Percentiles rank a stretch among this genome's conserved stretches.
These are phyloP conservation scores for Diplodia seriata DNA, from an alignment of 2,329 filamentous ascomycete genomes.

Conservation along the genomic window DNA sequence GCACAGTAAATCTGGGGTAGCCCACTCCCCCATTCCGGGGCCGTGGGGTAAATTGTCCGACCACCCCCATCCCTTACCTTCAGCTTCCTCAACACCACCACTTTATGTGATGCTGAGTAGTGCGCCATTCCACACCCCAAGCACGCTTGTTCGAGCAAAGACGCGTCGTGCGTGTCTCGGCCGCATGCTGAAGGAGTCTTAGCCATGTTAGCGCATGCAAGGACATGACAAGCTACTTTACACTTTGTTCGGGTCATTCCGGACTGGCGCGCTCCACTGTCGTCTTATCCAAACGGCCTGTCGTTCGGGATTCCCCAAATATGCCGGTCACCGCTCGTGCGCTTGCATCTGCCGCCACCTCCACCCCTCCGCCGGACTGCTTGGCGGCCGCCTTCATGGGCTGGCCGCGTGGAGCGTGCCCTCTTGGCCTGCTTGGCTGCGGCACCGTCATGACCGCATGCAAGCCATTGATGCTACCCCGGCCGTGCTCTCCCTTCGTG, in stretches of 20 bases:
- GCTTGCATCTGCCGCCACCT: background rate
- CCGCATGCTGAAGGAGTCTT: conserved; percentile 20
- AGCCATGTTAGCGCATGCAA: conserved; percentile 22
- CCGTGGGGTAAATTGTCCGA: conserved; percentile 31
- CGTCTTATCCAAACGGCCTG: background rate
- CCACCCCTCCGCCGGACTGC: conserved; percentile 1
- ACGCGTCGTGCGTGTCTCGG: conserved; percentile 15
- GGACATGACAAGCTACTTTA: conserved; percentile 8
- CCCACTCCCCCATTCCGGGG: conserved; percentile 1
- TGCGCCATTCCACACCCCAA: conserved; percentile 6
- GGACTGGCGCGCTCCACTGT: conserved; percentile 4
- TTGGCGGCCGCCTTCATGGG: conserved; percentile 13
- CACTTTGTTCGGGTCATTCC: conserved; percentile 3
- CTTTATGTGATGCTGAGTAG: background rate
- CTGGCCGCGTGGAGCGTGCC: conserved; percentile 17
- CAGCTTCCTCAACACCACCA: background rate
- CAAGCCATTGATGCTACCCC: conserved; percentile 24
- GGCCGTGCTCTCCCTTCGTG: conserved; percentile 16
- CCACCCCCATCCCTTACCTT: background rate
- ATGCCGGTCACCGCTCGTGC: conserved; percentile 1
- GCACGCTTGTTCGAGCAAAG: conserved; percentile 22
- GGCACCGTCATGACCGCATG: conserved; percentile 13
- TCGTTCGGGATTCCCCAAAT: conserved; percentile 14
- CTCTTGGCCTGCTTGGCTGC: conserved; percentile 30
- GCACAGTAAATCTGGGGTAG: conserved; percentile 33